These are phyloP conservation scores for Coelastrella sp. DNA, from an alignment of 139 green algal genomes.

Conservation along the genomic window DNA sequence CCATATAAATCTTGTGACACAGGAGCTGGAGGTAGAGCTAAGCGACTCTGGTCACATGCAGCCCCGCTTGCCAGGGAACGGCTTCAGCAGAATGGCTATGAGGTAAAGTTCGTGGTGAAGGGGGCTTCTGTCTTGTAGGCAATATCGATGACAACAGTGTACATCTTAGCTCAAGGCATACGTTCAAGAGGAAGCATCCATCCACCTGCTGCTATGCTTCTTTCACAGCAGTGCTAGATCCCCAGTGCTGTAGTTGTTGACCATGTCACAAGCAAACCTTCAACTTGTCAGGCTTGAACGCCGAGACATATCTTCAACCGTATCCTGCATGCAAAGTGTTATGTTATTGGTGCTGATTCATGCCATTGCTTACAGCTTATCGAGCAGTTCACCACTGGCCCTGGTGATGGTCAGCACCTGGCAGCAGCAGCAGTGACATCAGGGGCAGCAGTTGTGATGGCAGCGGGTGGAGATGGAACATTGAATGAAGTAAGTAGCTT, in stretches of 20 bases:
- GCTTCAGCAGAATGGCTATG: background rate
- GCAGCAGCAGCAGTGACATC: conserved; percentile 6
- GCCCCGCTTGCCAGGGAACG: background rate
- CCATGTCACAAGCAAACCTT: too few species aligned
- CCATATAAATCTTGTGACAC: background rate
- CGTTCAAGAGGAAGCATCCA: too few species aligned
- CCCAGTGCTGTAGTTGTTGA: background rate
- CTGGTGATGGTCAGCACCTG: background rate
- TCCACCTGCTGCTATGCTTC: too few species aligned
- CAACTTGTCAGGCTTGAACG: too few species aligned
- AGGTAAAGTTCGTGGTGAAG: too few species aligned
- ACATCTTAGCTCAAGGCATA: too few species aligned
- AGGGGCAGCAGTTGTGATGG: conserved; percentile 23
- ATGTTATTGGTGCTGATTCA: background rate
- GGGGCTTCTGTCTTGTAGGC: too few species aligned
- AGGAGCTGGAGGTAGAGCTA: conserved; percentile 20
- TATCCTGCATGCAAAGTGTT: too few species aligned
- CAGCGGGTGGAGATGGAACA: conserved; percentile 34
- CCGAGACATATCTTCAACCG: too few species aligned
- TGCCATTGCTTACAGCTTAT: conserved; percentile 7
- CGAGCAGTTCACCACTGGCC: background rate
- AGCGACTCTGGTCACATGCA: background rate
- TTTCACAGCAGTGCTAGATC: background rate
- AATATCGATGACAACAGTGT: too few species aligned
- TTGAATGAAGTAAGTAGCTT: conserved; percentile 22